Base-by-base conservation (phyloP, 768 basidiomycete species). In the Russula vinacea region DNA sequence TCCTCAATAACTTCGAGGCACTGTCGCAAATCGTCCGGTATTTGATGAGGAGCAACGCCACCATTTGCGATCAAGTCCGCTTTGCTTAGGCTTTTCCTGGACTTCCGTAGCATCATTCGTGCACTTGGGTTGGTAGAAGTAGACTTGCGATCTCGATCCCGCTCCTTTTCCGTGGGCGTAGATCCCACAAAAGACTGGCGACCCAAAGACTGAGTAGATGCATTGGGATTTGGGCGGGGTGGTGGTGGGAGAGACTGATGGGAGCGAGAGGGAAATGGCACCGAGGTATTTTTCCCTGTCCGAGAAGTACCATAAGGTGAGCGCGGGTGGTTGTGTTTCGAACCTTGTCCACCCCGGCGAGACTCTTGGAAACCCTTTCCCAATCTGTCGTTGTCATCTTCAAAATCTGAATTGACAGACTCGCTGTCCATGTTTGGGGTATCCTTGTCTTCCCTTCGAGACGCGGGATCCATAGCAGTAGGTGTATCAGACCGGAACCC, bases 1-100 rank as follows among this genome's bases (percentile, higher is more conserved):
- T 84, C 83, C 70, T 93, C 87, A 47, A 96, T 85, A 14, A 93
- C 90, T 73, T 94, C 90, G 8, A 98, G 77, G 70, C 94, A 94
- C 69, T 84, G 81, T 56, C 88, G 84, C 53, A 99, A 73, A 71
- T 95, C 94, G 55, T 93, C 91, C 7, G 97, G 96, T 8, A 99
- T 74, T 61, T 88, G 86, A 71, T 88, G 86, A 0, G 91, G 89
- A 7, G 89, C 81, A 19, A 92, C 78, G 7, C 84, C 80, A 50
- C 80, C 80, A 47, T 71, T 70, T 56, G 84, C 74, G 3, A 82
- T 74, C 26, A 75, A 73, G 44, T 83, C 65, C 24, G 67, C 52
- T 32, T 64, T 67, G 7, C 85, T 80, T 58, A 83, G 80, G 67
- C 85, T 89, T 76, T 84, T 87, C 74, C 83, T 88, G 67, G 87